Conservation (phyloP, 192 early-diverging fungal species). For the Podochytrium sp. region DNA sequence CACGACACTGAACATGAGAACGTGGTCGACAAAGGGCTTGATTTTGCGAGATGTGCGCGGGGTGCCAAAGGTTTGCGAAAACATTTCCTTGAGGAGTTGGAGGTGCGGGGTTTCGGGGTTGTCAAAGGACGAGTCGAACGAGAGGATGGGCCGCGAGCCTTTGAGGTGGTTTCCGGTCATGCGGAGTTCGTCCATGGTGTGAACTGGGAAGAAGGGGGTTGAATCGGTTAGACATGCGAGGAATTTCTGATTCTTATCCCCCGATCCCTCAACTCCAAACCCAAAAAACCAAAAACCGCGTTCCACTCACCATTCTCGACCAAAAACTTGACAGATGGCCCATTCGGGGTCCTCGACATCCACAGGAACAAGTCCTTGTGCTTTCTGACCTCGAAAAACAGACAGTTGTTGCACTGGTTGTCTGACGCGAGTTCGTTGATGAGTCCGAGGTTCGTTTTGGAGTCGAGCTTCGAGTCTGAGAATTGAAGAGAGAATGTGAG, state of each 20-base stretch:
- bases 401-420: slow-evolving; percentile 97
- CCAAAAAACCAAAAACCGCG: neutral
- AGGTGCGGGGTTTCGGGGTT: slow-evolving; percentile 71
- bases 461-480: slow-evolving; percentile 85
- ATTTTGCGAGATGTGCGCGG: slow-evolving; percentile 85
- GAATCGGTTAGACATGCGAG: no score
- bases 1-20: slow-evolving; percentile 58
- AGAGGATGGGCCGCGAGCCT: slow-evolving; percentile 92
- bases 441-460: slow-evolving; percentile 78
- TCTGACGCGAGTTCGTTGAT: slow-evolving; percentile 96
- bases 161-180: slow-evolving; percentile 99
- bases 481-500: neutral
- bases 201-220: slow-evolving; percentile 71
- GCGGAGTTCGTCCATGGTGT: slow-evolving; percentile 98
- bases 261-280: no score
- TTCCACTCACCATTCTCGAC: slow-evolving; percentile 81
- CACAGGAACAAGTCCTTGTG: slow-evolving; percentile 94
- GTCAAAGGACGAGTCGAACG: slow-evolving; percentile 95
- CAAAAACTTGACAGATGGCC: slow-evolving; percentile 92
- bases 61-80: slow-evolving; percentile 86
- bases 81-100: slow-evolving; percentile 90
- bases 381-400: slow-evolving; percentile 95
- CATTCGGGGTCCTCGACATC: slow-evolving; percentile 92
- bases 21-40: slow-evolving; percentile 98
- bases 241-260: no score